phyloP scores from a whole-genome alignment of 345 rosid genomes.

The Capsella bursapastoris region DNA sequence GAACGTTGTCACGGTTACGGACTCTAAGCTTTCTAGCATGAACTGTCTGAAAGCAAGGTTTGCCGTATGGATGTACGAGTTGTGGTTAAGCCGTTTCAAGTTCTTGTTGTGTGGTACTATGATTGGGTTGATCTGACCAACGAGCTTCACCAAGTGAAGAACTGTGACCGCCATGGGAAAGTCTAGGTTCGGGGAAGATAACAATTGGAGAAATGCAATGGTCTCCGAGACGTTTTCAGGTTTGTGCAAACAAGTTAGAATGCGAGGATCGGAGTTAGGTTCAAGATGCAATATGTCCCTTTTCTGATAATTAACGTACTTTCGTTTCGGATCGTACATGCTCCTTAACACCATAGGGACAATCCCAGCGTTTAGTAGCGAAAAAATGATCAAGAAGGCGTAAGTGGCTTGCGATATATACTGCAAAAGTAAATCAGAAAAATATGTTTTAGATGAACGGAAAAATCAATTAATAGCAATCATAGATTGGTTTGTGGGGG shows the following conservation, averaged over 20 bases:
- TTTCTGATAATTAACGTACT: constrained; percentile 21
- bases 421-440: constrained; percentile 24
- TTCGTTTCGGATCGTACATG: constrained; percentile 29
- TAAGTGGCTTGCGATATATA: constrained; percentile 25
- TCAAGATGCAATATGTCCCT: constrained; percentile 27
- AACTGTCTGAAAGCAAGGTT: constrained; percentile 27
- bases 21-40: constrained; percentile 25
- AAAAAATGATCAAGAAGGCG: constrained; percentile 26
- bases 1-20: constrained; percentile 1
- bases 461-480: background rate
- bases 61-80: constrained; percentile 28
- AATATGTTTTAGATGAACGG: background rate
- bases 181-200: constrained; percentile 35
- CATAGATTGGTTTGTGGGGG: background rate
- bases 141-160: constrained; percentile 56
- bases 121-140: constrained; percentile 49
- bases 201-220: constrained; percentile 44
- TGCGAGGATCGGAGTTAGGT: constrained; percentile 36
- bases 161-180: constrained; percentile 47
- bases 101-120: constrained; percentile 46
- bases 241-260: constrained; percentile 58
- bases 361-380: constrained; percentile 21
- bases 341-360: constrained; percentile 17
- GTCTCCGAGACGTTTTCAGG: constrained; percentile 40
- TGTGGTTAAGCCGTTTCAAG: background rate